phyloP scores from a whole-genome alignment of 2,329 filamentous ascomycete genomes.

The Nannizziopsis barbatae region DNA sequence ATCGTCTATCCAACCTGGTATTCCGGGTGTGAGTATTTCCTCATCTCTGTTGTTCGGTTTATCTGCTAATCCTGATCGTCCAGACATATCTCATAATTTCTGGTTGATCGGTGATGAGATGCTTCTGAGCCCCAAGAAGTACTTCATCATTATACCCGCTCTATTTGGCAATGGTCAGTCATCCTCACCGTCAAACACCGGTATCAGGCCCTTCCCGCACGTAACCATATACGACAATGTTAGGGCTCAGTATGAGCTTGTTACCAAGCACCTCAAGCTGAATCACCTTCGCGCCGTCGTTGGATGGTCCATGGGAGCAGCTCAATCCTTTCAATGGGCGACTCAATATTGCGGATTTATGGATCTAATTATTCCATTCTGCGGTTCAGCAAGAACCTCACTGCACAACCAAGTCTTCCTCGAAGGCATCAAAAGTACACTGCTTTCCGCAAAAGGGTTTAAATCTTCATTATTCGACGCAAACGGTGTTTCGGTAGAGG shows the following conservation, averaged over 20 bases:
- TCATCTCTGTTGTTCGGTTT: neutral
- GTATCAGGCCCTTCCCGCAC: slow-evolving; percentile 48
- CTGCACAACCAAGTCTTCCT: slow-evolving; percentile 59
- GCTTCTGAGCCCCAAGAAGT: slow-evolving; percentile 52
- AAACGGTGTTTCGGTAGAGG: slow-evolving; percentile 32
- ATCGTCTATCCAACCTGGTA: slow-evolving; percentile 73
- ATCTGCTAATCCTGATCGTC: slow-evolving; percentile 9
- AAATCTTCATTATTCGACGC: slow-evolving; percentile 42
- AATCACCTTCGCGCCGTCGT: slow-evolving; percentile 51
- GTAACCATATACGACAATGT: slow-evolving; percentile 60
- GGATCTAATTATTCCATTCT: slow-evolving; percentile 55
- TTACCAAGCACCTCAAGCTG: slow-evolving; percentile 53
- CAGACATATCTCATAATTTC: slow-evolving; percentile 56
- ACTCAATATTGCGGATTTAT: slow-evolving; percentile 54
- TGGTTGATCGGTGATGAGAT: slow-evolving; percentile 61
- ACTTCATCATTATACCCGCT: slow-evolving; percentile 58
- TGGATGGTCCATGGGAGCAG: slow-evolving; percentile 62
- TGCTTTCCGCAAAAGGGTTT: slow-evolving; percentile 48
- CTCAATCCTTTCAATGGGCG: slow-evolving; percentile 55
- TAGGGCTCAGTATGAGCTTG: slow-evolving; percentile 52
- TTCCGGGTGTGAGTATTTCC: slow-evolving; percentile 42
- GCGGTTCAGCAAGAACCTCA: slow-evolving; percentile 52
- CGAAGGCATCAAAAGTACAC: slow-evolving; percentile 50
- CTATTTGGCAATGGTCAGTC: slow-evolving; percentile 61
- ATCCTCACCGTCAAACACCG: slow-evolving; percentile 54